Evolutionary conservation across 2,329 filamentous ascomycete species (phyloP), one percentile per base, ranked within the genome.

Genomic region (Diaporthe vaccinii): DNA sequence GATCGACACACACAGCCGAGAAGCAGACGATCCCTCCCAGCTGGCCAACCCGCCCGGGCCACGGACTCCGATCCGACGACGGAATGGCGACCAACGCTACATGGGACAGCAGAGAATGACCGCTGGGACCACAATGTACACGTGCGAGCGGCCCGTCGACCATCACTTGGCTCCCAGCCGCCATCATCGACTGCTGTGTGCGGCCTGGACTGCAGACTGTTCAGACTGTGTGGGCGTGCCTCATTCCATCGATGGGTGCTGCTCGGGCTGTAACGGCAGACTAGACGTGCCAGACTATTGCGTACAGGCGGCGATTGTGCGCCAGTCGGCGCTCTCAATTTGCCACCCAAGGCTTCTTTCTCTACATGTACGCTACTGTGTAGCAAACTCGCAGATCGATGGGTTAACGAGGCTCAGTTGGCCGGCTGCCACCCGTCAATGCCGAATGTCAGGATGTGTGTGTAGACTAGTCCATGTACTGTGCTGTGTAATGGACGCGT

Each of bases 11-110:
- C 44, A 62, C 57, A 72, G 57, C 34, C 70, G 57, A 69, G 34
- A 14, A 51, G 51, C 41, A 58, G 72, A 51, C 57, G 72, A 74
- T 76, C 72, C 51, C 70, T 75, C 58, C 68, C 75, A 55, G 51
- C 61, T 61, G 46, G 36, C 67, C 34, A 65, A 17, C 65, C 65
- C 65, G 49, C 46, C 65, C 49, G 49, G 65, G 49, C 49, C 49
- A 69, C 65, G 65, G 65, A 55, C 46, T 55, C 15, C n/a, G 65
- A 69, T 69, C 65, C 49, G 49, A 69, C 49, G 49, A 69, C 22
- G 34, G 46, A 20, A 69, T 41, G 36, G 49, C 65, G 49, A 51
- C 22, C 65, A 36, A 41, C 65, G 31, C 34, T 55, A 53, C 22
- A 36, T 25, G 28, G 31, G 25, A 17, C 8, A 41, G 15, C 15